phyloP scores from a whole-genome alignment of 2,329 filamentous ascomycete species.

The Diaporthe caulivora region DNA sequence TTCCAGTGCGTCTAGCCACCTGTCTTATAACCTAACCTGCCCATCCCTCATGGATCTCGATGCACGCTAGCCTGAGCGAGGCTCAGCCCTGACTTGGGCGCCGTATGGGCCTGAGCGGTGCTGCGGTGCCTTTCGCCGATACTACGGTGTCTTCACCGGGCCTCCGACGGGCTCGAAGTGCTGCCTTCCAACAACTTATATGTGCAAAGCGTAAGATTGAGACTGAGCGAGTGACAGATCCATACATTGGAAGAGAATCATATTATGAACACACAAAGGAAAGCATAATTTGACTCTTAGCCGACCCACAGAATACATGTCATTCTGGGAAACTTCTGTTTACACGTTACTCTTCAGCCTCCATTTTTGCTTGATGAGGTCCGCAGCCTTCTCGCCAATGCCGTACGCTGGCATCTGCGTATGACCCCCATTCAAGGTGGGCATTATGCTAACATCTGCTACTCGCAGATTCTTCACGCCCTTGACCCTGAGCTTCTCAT shows the following conservation, averaged over 20 bases:
- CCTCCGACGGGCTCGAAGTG: too few species aligned
- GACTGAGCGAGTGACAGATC: not conserved
- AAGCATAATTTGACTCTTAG: not conserved
- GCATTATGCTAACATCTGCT: constrained; percentile 48
- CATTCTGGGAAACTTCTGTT: not conserved
- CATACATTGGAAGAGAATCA: not conserved
- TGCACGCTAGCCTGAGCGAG: too few species aligned
- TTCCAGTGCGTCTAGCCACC: too few species aligned
- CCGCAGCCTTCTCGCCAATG: constrained; percentile 48
- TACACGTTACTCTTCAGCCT: not conserved
- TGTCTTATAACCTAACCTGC: too few species aligned
- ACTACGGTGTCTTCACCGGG: too few species aligned
- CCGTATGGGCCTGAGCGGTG: too few species aligned
- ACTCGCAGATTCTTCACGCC: constrained; percentile 44
- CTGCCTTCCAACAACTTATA: not conserved
- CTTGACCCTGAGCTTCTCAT: constrained; percentile 43
- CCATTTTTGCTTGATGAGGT: constrained; percentile 44
- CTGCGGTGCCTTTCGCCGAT: too few species aligned
- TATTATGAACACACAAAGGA: not conserved
- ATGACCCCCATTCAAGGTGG: constrained; percentile 45
- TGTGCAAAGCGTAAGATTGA: not conserved
- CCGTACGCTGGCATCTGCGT: constrained; percentile 48
- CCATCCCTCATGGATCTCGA: too few species aligned
- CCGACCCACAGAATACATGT: not conserved
- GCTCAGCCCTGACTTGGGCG: too few species aligned